Base-by-base conservation (phyloP, 345 rosid species). In the Cardamine occulta region DNA sequence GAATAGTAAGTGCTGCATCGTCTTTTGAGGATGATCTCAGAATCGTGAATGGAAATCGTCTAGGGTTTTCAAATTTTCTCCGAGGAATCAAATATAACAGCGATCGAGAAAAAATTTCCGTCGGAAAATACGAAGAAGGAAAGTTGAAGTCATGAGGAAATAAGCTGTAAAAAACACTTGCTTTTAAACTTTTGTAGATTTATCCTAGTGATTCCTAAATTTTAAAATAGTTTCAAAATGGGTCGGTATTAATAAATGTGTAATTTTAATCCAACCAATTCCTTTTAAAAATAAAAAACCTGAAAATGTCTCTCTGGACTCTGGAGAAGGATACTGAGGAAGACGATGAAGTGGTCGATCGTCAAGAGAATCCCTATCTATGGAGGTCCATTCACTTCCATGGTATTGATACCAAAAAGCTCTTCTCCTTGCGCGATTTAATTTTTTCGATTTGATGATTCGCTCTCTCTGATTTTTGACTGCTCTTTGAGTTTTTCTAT, bases 1-100 rank as follows among this genome's bases (percentile, higher is more conserved):
- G 85, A 85, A 95, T 47, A 95, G 74, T 4, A 92, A 81, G 48
- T 90, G 96, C 68, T 84, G 82, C 99, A 95, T 95, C 70, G 42
- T 79, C 6, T 17, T 31, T 47, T 14, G 66, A 29, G 32, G 32
- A 29, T 29, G 35, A 66, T 74, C n/a, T 17, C 26, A 5, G 42
- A 11, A 39, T 10, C 10, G 7, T 2, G 5, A 55, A 58, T 66
- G 65, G 32, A 66, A 58, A 59, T 35, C 45, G 17, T 70, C 23
- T 54, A 21, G n/a, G 68, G 31, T 31, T 68, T 53, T 4, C 28
- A 29, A 49, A 13, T 2, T 15, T 17, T 17, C 39, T 53, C 48
- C 40, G 1, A 21, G 19, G 5, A 37, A 58, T 1, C 13, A 40
- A 69, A 75, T 44, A 42, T 15, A 15, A 19, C 56, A 53, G 17